Evolutionary conservation across 2,329 filamentous ascomycete genomes (phyloP), one percentile per base, ranked within the genome.

Genomic region (Cladosporium sp.): DNA sequence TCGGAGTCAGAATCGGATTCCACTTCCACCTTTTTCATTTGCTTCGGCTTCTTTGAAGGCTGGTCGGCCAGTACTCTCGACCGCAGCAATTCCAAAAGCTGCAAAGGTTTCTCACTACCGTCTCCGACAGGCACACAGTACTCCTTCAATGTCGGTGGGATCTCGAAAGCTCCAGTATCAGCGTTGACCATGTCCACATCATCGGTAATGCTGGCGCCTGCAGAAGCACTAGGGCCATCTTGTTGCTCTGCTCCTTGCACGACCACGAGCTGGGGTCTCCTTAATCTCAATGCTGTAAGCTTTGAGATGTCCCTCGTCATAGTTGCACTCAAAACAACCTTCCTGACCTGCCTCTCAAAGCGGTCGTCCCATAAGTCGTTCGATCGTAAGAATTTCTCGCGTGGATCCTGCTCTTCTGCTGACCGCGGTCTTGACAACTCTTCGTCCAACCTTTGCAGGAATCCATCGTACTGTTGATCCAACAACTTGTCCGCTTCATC

Each of bases 401-500:
- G 46, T 1, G 55, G 54, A 48, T 59, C 57, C 22, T 62, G 59
- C 27, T 63, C 60, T 6, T 56, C 53, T 12, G 36, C 40, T 11
- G 42, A 46, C 18, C 54, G 43, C 4, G 56, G 38, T 12, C 55
- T 54, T 9, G 49, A 36, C n/a, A 65, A 27, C 39, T 61, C 57
- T 5, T 50, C 43, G 11, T 62, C 55, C 12, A 67, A 38, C 6
- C 50, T 49, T n/a, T 60, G 56, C 1, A 64, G 36, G 19, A 65
- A 64, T 7, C 57, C 60, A 32, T 63, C 58, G 35, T 64, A 62
- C 33, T 64, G 62, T 66, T 97, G 88, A 38, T 91, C 86, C 5
- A 97, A 78, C 11, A 97, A 74, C 63, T 93, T 89, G 67, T 97
- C 92, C 9, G 92, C 93, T 69, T 97, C 92, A 61, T 97, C 92